These are phyloP conservation scores for Pycnococcus provasolii DNA, from an alignment of 139 green algal species.

Conservation along the genomic window DNA sequence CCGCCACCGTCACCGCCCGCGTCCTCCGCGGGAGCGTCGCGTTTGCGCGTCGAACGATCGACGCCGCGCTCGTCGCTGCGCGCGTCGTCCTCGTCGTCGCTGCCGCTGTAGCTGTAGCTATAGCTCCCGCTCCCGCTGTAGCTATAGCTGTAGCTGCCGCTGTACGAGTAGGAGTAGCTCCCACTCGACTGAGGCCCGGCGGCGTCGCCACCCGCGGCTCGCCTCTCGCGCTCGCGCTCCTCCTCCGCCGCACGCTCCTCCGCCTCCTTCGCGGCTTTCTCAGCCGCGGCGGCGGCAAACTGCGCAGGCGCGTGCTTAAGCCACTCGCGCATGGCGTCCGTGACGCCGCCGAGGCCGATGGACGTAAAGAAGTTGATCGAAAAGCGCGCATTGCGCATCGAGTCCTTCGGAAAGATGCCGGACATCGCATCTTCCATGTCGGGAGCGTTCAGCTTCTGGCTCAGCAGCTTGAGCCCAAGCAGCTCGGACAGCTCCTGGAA, in stretches of 20 bases:
- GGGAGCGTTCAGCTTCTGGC: slow-evolving; percentile 69
- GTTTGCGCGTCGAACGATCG: no score
- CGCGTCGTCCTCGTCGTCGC: slow-evolving; percentile 13
- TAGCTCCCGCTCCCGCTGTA: slow-evolving; percentile 18
- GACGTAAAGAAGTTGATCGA: slow-evolving; percentile 99
- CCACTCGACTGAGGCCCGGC: slow-evolving; percentile 20
- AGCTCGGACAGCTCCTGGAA: slow-evolving; percentile 91
- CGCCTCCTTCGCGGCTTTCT: no score
- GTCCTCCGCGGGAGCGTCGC: no score
- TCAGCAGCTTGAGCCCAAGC: slow-evolving; percentile 76
- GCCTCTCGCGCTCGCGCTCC: slow-evolving; percentile 2
- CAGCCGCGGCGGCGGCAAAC: background rate
- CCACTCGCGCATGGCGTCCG: slow-evolving; percentile 74
- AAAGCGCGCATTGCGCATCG: slow-evolving; percentile 85
- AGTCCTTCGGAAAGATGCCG: slow-evolving; percentile 83
- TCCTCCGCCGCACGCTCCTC: slow-evolving; percentile 30
- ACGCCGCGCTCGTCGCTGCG: no score
- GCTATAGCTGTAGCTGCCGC: slow-evolving; percentile 7
- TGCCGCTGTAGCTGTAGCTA: slow-evolving; percentile 29
- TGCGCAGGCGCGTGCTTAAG: slow-evolving; percentile 53
- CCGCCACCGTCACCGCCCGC: no score
- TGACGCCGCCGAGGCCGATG: slow-evolving; percentile 93
- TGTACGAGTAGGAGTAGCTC: slow-evolving; percentile 19
- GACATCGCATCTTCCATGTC: slow-evolving; percentile 45
- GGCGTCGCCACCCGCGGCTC: slow-evolving; percentile 29